A percentile compares a stretch with the other conserved stretches of the same genome.
phyloP scores from a whole-genome alignment of 331 rosid genomes.

The Pyrus hybrid region DNA sequence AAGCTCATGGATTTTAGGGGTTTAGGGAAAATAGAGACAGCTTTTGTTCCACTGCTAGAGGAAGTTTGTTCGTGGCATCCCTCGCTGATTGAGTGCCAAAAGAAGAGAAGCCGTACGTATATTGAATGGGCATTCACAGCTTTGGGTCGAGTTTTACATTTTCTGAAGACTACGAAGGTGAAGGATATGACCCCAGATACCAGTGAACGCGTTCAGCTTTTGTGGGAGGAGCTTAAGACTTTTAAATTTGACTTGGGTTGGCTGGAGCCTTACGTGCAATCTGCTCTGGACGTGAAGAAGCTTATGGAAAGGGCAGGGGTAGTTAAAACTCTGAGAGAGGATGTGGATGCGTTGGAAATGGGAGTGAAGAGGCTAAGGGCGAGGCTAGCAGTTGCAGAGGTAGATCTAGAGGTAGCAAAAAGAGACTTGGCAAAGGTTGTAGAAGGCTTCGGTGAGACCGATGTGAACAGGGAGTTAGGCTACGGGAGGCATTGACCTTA shows the following conservation, averaged over 20 bases:
- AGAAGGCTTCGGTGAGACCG: not conserved
- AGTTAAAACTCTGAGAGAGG: not conserved
- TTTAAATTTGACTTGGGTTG: not conserved
- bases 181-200: slow-evolving; percentile 1
- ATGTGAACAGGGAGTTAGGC: slow-evolving; percentile 1
- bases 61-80: not conserved
- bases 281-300: not conserved
- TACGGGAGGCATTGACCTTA: not conserved
- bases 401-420: not conserved
- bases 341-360: not conserved
- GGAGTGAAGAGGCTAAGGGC: not conserved
- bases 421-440: not conserved
- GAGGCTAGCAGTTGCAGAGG: not conserved
- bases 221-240: slow-evolving; percentile 5
- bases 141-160: too few relatives aligned
- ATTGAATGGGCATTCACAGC: slow-evolving; percentile 1
- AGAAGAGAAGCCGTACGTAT: not conserved
- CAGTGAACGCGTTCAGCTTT: not conserved
- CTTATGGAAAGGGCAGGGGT: not conserved
- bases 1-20: not conserved
- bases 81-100: not conserved
- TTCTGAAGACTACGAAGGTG: not conserved
- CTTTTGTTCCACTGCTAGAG: not conserved
- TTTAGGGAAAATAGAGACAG: not conserved
- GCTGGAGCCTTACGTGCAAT: not conserved